Base-by-base conservation (phyloP, 345 rosid species). In the Physaria fendleri region DNA sequence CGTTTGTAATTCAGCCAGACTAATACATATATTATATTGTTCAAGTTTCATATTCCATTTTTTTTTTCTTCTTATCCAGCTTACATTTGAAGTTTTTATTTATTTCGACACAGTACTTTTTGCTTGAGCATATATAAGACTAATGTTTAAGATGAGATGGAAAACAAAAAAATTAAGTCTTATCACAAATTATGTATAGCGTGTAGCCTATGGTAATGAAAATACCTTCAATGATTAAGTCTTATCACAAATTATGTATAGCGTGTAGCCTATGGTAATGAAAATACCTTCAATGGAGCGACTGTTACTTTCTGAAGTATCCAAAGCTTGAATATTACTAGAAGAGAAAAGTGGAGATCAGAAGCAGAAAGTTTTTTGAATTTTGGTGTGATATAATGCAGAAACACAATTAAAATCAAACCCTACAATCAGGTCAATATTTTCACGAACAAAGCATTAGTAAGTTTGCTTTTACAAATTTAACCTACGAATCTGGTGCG, bases 291-390 rank as follows among this genome's bases (percentile, higher is more conserved):
- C 66, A 3, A 49, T 38, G 44, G 39, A 28, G 61, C 68, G 72
- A 48, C 62, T 65, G 2, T 49, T 23, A 39, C 57, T 57, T 49
- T 71, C 64, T 28, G 81, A 55, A 68, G 59, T 56, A 62, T 75
- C 81, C 69, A 64, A 67, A 76, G 69, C 72, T 53, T 68, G 78
- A 58, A 56, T 72, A 59, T 81, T 75, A 77, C 95, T 85, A 81
- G 37, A 66, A 60, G 34, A 63, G 43, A 30, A 48, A 49, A 35
- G 48, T 10, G 56, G 14, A 48, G 38, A 14, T 67, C 51, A 70
- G 50, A 55, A 56, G 43, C 57, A 55, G 64, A 30, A 37, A 55
- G 5, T 2, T 8, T 13, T 41, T 37, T 25, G 2, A 50, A 33
- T 23, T 54, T 29, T 33, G 55, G 42, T 5, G 6, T 12, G 16